phyloP scores from a whole-genome alignment of 192 early-diverging fungal genomes.

The Oehlia diaphana region DNA sequence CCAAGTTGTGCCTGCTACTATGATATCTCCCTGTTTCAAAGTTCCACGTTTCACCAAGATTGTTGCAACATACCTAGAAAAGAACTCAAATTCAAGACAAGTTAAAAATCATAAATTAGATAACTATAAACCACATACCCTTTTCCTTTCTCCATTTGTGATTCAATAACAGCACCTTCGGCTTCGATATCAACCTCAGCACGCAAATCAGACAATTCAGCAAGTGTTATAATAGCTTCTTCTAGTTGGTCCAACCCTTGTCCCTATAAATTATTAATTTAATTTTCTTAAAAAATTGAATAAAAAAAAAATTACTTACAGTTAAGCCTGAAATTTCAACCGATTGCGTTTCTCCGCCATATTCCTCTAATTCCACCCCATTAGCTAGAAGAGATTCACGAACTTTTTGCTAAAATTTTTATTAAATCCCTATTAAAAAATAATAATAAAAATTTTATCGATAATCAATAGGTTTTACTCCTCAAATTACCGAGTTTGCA shows the following conservation, averaged over 20 bases:
- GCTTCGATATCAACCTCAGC: constrained; percentile 75
- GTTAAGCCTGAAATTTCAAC: constrained; percentile 90
- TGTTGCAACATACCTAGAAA: constrained; percentile 73
- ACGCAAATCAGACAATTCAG: constrained; percentile 85
- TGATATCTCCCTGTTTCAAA: constrained; percentile 67
- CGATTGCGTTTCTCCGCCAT: constrained; percentile 90
- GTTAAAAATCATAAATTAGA: neutral
- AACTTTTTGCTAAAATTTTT: constrained; percentile 32
- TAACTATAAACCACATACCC: constrained; percentile 34
- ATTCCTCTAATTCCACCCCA: constrained; percentile 85
- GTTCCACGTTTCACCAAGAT: constrained; percentile 90
- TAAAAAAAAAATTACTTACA: constrained; percentile 18
- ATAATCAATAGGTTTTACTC: constrained; percentile 23
- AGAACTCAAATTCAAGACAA: neutral
- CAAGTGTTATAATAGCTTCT: constrained; percentile 82
- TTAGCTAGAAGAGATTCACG: constrained; percentile 68
- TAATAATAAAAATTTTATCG: neutral
- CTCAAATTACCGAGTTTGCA: constrained; percentile 57
- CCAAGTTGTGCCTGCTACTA: constrained; percentile 87
- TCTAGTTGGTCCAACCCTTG: constrained; percentile 84
- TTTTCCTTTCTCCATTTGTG: constrained; percentile 80
- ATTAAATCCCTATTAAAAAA: neutral
- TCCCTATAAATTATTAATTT: constrained; percentile 41
- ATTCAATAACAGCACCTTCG: constrained; percentile 90
- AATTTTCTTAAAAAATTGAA: neutral